phyloP scores from a whole-genome alignment of 345 rosid species.

The Heritiera littoralis region DNA sequence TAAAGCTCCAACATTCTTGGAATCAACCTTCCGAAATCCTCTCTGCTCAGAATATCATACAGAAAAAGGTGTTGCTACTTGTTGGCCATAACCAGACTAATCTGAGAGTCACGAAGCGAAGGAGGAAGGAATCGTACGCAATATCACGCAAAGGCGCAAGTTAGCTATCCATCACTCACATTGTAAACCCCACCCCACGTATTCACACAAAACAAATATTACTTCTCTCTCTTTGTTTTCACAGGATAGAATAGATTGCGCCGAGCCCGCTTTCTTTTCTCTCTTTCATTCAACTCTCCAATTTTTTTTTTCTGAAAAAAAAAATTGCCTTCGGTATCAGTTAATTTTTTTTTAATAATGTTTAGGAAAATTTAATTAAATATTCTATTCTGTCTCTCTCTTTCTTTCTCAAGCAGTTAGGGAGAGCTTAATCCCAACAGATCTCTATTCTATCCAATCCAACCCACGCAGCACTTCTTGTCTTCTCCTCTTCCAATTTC shows the following conservation, averaged over 20 bases:
- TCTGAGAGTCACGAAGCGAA: background rate
- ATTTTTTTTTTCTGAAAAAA: background rate
- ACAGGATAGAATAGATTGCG: constrained; percentile 39
- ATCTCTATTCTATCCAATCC: constrained; percentile 44
- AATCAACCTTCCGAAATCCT: background rate
- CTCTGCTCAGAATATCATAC: background rate
- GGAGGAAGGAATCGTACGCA: constrained; percentile 19
- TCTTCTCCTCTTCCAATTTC: constrained; percentile 25
- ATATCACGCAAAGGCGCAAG: constrained; percentile 17
- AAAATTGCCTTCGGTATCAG: background rate
- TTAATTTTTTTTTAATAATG: constrained; percentile 7
- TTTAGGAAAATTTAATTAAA: background rate
- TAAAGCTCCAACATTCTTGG: constrained; percentile 39
- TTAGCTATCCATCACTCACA: constrained; percentile 28
- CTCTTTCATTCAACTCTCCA: constrained; percentile 36
- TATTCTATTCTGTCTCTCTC: constrained; percentile 1
- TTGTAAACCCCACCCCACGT: constrained; percentile 9
- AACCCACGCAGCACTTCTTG: constrained; percentile 20
- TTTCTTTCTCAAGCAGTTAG: constrained; percentile 19
- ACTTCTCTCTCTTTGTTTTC: constrained; percentile 15
- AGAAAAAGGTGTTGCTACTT: background rate
- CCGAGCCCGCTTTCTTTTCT: constrained; percentile 28
- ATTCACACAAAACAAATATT: constrained; percentile 1
- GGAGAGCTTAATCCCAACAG: constrained; percentile 35
- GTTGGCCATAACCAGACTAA: constrained; percentile 12